Evolutionary conservation across 2,329 filamentous ascomycete genomes (phyloP).

Genomic region (Beauveria scarabaeidicola): DNA sequence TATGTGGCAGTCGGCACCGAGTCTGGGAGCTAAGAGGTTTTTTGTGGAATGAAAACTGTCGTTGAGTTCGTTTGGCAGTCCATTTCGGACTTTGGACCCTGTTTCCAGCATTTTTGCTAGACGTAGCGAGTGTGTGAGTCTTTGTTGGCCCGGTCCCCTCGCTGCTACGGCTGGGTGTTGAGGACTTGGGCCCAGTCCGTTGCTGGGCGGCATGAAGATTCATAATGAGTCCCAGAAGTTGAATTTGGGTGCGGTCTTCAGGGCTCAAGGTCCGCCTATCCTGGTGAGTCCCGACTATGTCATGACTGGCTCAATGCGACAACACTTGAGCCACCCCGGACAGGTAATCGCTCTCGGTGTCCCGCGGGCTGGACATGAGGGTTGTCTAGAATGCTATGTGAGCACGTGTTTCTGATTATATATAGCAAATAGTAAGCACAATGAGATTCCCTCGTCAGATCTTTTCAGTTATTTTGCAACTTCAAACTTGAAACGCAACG

Average conservation of each 20-base stretch:
- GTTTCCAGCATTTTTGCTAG: neutral
- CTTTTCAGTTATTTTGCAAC: constrained; percentile 60
- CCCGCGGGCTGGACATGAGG: neutral
- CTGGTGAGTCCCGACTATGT: neutral
- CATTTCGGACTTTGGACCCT: neutral
- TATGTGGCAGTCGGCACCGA: neutral
- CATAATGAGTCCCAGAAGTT: neutral
- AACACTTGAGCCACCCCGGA: neutral
- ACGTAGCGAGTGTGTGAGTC: neutral
- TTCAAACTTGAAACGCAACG: constrained; percentile 43
- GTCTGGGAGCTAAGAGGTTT: neutral
- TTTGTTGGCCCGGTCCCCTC: neutral
- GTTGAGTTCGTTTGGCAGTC: neutral
- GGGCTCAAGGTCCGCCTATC: neutral
- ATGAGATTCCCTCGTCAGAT: constrained; percentile 46
- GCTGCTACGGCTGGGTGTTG: neutral
- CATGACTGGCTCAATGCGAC: neutral
- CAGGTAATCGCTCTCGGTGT: neutral
- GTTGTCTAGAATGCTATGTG: neutral
- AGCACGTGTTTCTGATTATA: neutral
- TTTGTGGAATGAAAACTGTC: neutral
- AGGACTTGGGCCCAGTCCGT: neutral
- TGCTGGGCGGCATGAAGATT: neutral
- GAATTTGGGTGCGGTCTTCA: neutral
- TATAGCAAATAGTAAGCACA: neutral